Base-by-base conservation (phyloP, 768 basidiomycete species). In the Nidularia pulvinata region DNA sequence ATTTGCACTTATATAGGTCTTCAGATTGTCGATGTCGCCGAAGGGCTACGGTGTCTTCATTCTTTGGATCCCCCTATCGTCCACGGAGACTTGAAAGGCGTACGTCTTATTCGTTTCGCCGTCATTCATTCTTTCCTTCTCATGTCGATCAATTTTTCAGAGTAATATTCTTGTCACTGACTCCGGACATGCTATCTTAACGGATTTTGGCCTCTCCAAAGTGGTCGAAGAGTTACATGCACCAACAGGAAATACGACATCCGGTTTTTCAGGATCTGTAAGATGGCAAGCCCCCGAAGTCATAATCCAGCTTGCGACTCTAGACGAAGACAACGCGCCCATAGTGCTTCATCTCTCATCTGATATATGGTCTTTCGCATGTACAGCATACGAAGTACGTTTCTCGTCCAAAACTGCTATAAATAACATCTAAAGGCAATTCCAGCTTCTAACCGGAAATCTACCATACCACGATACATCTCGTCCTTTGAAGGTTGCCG, bases 81-180 rank as follows among this genome's bases (percentile, higher is more conserved):
- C 2, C 25, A 25, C 25, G 25, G 25, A 25, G 25, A 25, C 25
- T 25, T 25, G 25, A 25, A 25, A 25, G 25, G 25, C 25, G 25
- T 25, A 25, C 25, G 25, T 25, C 25, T 25, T 25, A 25, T 25
- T 25, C 25, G 25, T 2, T 25, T 25, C 25, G 1, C 4, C 25
- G 25, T 25, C 25, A 25, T 25, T 25, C 25, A 25, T 25, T 25
- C 25, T 25, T 25, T 2, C 25, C 25, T 25, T 25, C 25, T 25
- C 25, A 25, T 25, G 25, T 1, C 4, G 2, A 25, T 25, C 25
- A 25, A 1, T 2, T 25, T 25, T 42, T 16, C 36, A 80, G 79
- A 72, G 69, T 22, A 80, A 80, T 51, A 73, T 80, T 48, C 65
- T 80, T 11, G 70, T 80, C 34, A 76, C 76, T 5, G 66, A 64